Base-by-base conservation (phyloP, 345 rosid species). In the Crucihimalaya himalaica region DNA sequence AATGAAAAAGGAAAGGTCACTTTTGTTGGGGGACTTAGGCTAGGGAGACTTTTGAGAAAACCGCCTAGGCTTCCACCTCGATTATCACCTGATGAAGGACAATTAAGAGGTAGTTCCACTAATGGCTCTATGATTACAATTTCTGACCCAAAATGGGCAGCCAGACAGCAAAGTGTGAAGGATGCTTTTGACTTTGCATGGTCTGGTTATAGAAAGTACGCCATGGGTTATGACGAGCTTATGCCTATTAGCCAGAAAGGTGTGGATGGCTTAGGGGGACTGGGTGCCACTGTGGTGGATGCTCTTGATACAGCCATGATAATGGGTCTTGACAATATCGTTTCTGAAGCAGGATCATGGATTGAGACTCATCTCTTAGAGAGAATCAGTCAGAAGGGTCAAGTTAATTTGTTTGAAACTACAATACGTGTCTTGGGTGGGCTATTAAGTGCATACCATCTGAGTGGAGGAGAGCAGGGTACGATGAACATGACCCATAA, bases 271-370 rank as follows among this genome's bases (percentile, higher is more conserved):
- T 80, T 95, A 74, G 98, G 98, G 77, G 99, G 99, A 59, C 80
- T 92, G n/a, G 98, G 98, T 74, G 99, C 99, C 45, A 92, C 99
- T 6, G 78, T 90, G 25, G 98, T 92, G 42, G 99, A 95, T 84
- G 91, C 97, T 69, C 98, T 95, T 68, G 99, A 95, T 77, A 92
- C 99, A 77, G 97, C 99, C 56, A 90, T 95, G 89, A 90, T 95
- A 77, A 95, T 95, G 98, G 96, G 91, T 53, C 84, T 72, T 63
- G 88, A 92, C 81, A 88, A 82, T 43, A 77, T 88, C 53, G 94
- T 90, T 66, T 85, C 89, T 42, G 98, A 90, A 79, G 99, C 96
- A 12, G 90, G 96, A 57, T 82, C 83, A 0, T 95, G 99, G 99
- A 68, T 95, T 70, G 96, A 92, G 72, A 68, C 83, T 28, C 89